Base-by-base conservation (phyloP, 2,329 filamentous ascomycete species). In the Paecilomyces niveus region DNA sequence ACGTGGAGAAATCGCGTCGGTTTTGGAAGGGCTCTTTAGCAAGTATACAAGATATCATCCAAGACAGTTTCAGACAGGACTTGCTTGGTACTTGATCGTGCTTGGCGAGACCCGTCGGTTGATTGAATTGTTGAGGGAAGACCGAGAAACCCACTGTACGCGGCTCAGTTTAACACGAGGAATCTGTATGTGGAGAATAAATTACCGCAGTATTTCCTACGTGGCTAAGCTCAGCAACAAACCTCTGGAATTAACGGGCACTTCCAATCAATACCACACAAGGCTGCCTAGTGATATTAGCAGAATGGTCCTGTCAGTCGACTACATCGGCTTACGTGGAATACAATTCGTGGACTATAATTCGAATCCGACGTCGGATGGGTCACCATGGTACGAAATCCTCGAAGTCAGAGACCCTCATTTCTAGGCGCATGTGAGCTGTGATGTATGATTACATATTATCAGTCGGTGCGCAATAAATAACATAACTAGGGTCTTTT, bases 371-470 rank as follows among this genome's bases (percentile, higher is more conserved):
- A 18, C n/a, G 45, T 18, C 31, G 15, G 59, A 62, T 52, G 57
- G 52, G 35, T 61, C 62, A 3, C 59, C 62, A 32, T 64, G 61
- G 62, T 64, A 61, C n/a, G 52, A 62, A 35, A 54, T 62, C 51
- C 59, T 62, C 10, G 58, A 61, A 11, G 24, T 35, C n/a, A 13
- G 18, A 45, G 24, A 51, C 50, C 9, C 53, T 39, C 9, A 21
- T 45, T n/a, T 53, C 8, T 29, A 57, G 24, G 15, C 50, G 29
- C 0, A 50, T 24, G 60, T 63, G 31, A 53, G 21, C 32, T 54
- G 6, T 18, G n/a, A 57, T 15, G 13, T n/a, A 32, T n/a, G n/a
- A 11, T 22, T 57, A 32, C 18, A 2, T 32, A 9, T 2, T 2
- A 11, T 32, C 7, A 32, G 31, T 32, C 31, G 31, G 31, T 32